These are phyloP conservation scores for Kockovaella imperatae DNA, from an alignment of 768 basidiomycete species.

Conservation along the genomic window DNA sequence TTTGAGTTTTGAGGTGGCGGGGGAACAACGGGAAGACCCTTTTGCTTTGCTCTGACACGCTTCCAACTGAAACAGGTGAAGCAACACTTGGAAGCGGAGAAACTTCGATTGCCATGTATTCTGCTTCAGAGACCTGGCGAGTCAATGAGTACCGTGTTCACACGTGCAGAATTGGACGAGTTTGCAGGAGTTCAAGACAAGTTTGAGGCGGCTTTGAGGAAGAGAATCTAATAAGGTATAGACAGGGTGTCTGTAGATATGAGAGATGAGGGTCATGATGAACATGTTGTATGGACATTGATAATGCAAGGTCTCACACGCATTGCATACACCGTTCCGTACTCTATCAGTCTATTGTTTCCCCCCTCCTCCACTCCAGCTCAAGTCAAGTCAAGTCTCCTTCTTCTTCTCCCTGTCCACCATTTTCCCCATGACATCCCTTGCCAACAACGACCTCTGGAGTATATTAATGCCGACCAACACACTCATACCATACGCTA, in stretches of 20 bases:
- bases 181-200: neutral
- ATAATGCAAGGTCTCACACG: too few species aligned
- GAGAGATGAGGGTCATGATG: neutral
- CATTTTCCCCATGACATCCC: too few species aligned
- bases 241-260: too few species aligned
- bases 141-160: neutral
- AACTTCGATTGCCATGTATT: neutral
- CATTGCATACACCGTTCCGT: too few species aligned
- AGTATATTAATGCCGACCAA: slow-evolving; percentile 1
- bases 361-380: too few species aligned
- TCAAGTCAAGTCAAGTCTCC: too few species aligned
- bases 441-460: too few species aligned
- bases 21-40: too few species aligned
- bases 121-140: neutral
- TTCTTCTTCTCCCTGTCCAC: too few species aligned
- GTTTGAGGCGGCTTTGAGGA: slow-evolving; percentile 2
- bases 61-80: neutral
- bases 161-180: neutral
- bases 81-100: neutral
- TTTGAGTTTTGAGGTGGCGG: too few species aligned
- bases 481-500: neutral
- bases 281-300: neutral
- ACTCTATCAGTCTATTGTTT: too few species aligned
- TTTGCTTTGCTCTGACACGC: too few species aligned
- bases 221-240: neutral